phyloP scores from a whole-genome alignment of 2,329 filamentous ascomycete species.

The Furcasterigmium furcatum region DNA sequence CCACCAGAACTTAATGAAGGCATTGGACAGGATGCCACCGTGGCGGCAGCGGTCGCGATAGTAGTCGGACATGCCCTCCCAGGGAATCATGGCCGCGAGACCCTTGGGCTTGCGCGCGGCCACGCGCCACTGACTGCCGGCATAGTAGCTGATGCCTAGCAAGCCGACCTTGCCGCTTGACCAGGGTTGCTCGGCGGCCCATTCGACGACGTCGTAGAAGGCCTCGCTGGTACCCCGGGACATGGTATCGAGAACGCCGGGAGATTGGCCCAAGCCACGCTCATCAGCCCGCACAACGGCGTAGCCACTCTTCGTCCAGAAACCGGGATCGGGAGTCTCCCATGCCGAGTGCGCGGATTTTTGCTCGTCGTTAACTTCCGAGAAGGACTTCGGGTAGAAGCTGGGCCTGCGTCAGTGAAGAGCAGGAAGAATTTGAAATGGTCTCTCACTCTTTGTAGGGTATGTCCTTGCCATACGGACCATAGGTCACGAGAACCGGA shows the following conservation, averaged over 20 bases:
- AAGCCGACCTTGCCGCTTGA: conserved; percentile 45
- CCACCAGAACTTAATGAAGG: conserved; percentile 64
- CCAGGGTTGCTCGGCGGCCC: conserved; percentile 43
- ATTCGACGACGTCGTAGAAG: conserved; percentile 47
- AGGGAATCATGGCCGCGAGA: conserved; percentile 43
- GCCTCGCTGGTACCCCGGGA: conserved; percentile 41
- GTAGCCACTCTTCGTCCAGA: conserved; percentile 53
- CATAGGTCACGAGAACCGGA: conserved; percentile 68
- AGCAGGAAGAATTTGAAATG: no score
- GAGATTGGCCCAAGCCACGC: conserved; percentile 42
- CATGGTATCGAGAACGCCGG: conserved; percentile 46
- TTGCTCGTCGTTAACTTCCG: conserved; percentile 51
- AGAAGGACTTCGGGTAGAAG: conserved; percentile 35
- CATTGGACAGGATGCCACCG: conserved; percentile 57
- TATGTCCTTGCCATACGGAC: conserved; percentile 73
- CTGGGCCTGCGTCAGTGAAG: conserved; percentile 12
- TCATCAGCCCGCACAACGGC: conserved; percentile 52
- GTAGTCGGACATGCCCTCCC: conserved; percentile 52
- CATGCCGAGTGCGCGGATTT: conserved; percentile 51
- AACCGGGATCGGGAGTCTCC: conserved; percentile 56
- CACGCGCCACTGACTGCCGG: conserved; percentile 44
- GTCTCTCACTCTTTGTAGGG: conserved; percentile 48
- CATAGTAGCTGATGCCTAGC: conserved; percentile 45
- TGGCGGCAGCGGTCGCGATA: conserved; percentile 57
- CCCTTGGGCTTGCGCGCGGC: conserved; percentile 43